phyloP scores from a whole-genome alignment of 1,284 basidiomycete genomes.

The Trametes sp. region DNA sequence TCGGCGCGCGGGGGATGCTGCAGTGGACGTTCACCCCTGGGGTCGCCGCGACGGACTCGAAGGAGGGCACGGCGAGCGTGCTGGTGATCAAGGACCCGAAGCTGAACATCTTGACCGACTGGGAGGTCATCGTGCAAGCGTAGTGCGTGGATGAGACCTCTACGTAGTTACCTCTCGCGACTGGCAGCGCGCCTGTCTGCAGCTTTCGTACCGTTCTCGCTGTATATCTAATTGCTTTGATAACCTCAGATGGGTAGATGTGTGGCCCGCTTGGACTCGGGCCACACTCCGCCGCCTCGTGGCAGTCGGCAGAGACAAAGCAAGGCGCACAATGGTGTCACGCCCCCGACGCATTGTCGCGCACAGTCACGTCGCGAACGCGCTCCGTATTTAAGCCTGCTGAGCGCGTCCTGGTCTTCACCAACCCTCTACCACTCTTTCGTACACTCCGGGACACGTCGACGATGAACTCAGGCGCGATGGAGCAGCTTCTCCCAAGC shows the following conservation, averaged over 20 bases:
- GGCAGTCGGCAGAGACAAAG: constrained; percentile 5
- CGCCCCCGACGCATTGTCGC: constrained; percentile 8
- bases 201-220: constrained; percentile 1
- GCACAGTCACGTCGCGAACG: constrained; percentile 5
- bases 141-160: constrained; percentile 4
- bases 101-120: constrained; percentile 70
- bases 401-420: neutral
- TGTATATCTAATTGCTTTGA: constrained; percentile 17
- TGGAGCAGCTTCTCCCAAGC: constrained; percentile 11
- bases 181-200: constrained; percentile 5
- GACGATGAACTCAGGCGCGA: neutral
- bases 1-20: constrained; percentile 61
- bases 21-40: constrained; percentile 65
- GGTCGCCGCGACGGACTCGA: constrained; percentile 56
- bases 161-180: constrained; percentile 5
- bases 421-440: neutral
- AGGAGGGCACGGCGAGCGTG: constrained; percentile 68
- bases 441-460: constrained; percentile 7
- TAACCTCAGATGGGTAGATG: neutral
- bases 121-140: constrained; percentile 61
- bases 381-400: neutral
- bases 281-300: neutral
- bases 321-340: constrained; percentile 14
- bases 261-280: neutral
- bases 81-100: constrained; percentile 84